Evolutionary conservation across 2,329 filamentous ascomycete genomes (phyloP).

Genomic region (Eutypella sp.): DNA sequence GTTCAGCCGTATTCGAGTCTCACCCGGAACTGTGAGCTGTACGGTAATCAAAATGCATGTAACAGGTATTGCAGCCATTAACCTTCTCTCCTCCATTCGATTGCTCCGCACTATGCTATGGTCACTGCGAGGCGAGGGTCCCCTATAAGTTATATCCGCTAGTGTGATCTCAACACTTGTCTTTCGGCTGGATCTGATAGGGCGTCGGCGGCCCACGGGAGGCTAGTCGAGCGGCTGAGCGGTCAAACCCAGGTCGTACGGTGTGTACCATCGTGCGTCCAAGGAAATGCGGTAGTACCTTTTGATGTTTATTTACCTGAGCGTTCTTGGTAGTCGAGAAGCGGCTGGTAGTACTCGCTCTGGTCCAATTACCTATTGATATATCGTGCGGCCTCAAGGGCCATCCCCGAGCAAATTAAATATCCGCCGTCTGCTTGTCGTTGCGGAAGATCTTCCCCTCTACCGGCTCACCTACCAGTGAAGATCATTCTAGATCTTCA

Average conservation of each 20-base stretch:
- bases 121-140: not conserved
- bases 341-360: too few species aligned
- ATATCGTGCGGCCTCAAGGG: not conserved
- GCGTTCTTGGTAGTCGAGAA: too few species aligned
- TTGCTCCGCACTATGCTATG: not conserved
- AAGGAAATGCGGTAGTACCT: too few species aligned
- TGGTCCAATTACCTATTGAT: too few species aligned
- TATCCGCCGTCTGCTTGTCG: not conserved
- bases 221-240: not conserved
- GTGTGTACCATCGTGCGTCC: not conserved
- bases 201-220: not conserved
- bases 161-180: not conserved
- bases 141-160: not conserved
- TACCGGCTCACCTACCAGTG: not conserved
- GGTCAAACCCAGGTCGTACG: not conserved
- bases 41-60: too few species aligned
- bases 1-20: not conserved
- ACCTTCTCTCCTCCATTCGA: not conserved
- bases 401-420: not conserved
- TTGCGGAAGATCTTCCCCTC: not conserved
- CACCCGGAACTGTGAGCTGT: too few species aligned
- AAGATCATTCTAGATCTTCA: too few species aligned
- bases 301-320: too few species aligned
- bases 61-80: not conserved
- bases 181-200: not conserved